Percentiles rank a stretch among this genome's conserved stretches.
Conservation (phyloP, 768 basidiomycete genomes). For the Fomitopsis serialis region DNA sequence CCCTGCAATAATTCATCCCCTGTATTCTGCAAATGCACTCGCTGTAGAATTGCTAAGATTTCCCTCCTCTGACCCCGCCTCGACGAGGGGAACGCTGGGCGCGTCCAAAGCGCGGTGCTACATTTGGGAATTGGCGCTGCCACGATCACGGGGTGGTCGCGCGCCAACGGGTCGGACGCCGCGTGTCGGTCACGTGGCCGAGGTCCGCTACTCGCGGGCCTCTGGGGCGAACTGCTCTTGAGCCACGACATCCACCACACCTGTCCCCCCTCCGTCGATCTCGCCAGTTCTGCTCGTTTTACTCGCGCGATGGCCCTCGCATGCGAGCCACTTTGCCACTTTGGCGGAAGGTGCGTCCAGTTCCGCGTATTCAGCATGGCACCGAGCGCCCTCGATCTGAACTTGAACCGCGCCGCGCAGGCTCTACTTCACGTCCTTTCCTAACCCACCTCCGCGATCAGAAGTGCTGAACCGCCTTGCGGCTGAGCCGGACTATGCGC, state of each 20-base stretch:
- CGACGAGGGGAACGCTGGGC: too few species aligned
- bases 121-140: background rate
- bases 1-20: too few species aligned
- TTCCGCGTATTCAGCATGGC: background rate
- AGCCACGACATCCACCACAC: constrained; percentile 11
- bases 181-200: constrained; percentile 24
- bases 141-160: constrained; percentile 7
- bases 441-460: constrained; percentile 64
- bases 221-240: constrained; percentile 9
- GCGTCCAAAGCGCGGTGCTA: background rate
- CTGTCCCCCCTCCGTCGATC: constrained; percentile 8
- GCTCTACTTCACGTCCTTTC: constrained; percentile 88
- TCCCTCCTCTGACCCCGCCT: too few species aligned
- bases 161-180: constrained; percentile 14
- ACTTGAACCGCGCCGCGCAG: constrained; percentile 24
- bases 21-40: too few species aligned
- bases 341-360: constrained; percentile 62
- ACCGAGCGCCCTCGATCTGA: background rate
- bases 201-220: constrained; percentile 11
- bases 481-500: constrained; percentile 46
- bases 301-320: constrained; percentile 33
- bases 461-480: constrained; percentile 58
- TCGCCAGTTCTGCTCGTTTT: background rate
- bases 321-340: constrained; percentile 77
- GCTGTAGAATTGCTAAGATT: too few species aligned